A percentile compares a stretch with the other conserved stretches of the same genome.
Conservation (phyloP, 106 monocot species). For the Dendrobium officinale region DNA sequence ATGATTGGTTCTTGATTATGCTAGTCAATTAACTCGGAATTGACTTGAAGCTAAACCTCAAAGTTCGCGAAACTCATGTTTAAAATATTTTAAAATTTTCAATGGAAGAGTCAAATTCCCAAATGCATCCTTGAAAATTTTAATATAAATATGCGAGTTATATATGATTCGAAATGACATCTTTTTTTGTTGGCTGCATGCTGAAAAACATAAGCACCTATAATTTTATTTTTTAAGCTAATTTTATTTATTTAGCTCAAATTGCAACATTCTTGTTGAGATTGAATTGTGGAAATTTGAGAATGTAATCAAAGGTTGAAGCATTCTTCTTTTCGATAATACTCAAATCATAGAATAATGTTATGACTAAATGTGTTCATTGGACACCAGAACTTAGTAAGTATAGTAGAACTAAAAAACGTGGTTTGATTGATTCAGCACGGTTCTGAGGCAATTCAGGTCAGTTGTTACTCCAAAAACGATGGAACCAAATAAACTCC, state of each 20-base stretch:
- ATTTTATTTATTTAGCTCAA: neutral
- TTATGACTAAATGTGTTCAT: neutral
- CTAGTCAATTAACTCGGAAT: no score
- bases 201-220: neutral
- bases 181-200: neutral
- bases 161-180: neutral
- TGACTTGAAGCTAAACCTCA: no score
- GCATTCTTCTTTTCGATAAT: no score
- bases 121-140: no score
- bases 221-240: neutral
- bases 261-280: neutral
- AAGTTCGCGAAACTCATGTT: no score
- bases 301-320: neutral
- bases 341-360: neutral
- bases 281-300: neutral
- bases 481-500: neutral
- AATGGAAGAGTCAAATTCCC: neutral
- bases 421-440: neutral
- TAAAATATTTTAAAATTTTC: neutral
- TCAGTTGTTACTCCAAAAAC: neutral
- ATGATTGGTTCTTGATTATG: no score
- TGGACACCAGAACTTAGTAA: neutral
- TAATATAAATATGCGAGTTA: neutral
- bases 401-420: neutral
- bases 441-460: neutral